Percentiles rank a stretch among this genome's conserved stretches.
phyloP scores from a whole-genome alignment of 2,329 filamentous ascomycete genomes.

The Arthroderma sp. region DNA sequence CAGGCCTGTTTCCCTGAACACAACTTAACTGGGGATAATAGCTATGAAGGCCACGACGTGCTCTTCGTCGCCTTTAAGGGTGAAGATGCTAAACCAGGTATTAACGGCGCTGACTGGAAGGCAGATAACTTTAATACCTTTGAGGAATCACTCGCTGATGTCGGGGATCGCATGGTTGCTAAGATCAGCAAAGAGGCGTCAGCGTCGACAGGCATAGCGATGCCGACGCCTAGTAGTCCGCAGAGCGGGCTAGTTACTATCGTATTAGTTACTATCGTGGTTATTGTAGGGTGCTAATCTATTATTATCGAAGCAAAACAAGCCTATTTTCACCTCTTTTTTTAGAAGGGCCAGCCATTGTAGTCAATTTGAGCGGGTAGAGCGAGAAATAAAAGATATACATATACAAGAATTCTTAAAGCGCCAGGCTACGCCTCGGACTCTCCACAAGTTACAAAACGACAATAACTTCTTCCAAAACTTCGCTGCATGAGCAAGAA shows the following conservation, averaged over 20 bases:
- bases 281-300: not conserved
- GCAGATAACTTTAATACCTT: conserved; percentile 41
- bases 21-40: conserved; percentile 43
- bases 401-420: no score
- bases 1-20: conserved; percentile 45
- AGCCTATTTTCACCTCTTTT: no score
- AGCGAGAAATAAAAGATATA: no score
- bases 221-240: not conserved
- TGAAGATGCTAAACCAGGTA: conserved; percentile 46
- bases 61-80: conserved; percentile 52
- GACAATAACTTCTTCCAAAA: no score
- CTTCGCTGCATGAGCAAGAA: no score
- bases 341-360: no score
- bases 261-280: not conserved
- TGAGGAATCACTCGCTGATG: conserved; percentile 17
- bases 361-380: no score
- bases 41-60: conserved; percentile 47
- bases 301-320: no score
- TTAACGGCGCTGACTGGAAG: conserved; percentile 43
- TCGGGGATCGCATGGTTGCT: conserved; percentile 17
- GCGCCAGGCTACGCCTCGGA: no score
- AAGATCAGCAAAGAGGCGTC: conserved; percentile 15
- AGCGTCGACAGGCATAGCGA: not conserved
- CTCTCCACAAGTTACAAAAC: no score
- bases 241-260: not conserved